These are phyloP conservation scores for Dichotomopilus funicola DNA, from an alignment of 2,329 filamentous ascomycete genomes.

Conservation along the genomic window DNA sequence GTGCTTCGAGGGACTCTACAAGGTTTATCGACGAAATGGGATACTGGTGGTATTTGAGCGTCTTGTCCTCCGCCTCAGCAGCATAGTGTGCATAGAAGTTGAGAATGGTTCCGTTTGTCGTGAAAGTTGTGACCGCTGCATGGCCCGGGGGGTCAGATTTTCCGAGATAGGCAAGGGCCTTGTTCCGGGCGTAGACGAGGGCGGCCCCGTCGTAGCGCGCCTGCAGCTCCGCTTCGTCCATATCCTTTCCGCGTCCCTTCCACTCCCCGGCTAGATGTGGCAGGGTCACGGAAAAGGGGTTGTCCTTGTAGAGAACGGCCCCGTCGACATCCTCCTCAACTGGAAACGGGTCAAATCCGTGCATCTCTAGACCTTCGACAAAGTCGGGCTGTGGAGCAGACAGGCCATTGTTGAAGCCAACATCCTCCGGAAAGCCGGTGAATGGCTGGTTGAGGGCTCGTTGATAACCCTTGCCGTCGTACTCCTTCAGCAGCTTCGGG, in stretches of 20 bases:
- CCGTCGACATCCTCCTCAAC: not conserved
- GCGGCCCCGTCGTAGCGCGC: slow-evolving; percentile 10
- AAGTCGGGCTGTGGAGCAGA: slow-evolving; percentile 8
- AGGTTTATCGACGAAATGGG: not conserved
- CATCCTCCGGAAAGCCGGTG: slow-evolving; percentile 3
- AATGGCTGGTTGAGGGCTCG: slow-evolving; percentile 5
- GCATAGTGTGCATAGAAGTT: slow-evolving; percentile 11
- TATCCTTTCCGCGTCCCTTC: slow-evolving; percentile 5
- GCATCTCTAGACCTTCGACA: slow-evolving; percentile 1
- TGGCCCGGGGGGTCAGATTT: slow-evolving; percentile 2
- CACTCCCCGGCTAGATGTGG: slow-evolving; percentile 11
- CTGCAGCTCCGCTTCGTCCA: slow-evolving; percentile 3
- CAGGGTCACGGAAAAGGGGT: slow-evolving; percentile 1
- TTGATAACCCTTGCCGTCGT: not conserved
- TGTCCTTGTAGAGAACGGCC: slow-evolving; percentile 4
- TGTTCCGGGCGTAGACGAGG: slow-evolving; percentile 5
- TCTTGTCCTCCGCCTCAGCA: not conserved
- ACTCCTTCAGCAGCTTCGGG: not conserved
- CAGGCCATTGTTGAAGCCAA: slow-evolving; percentile 13
- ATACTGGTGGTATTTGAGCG: slow-evolving; percentile 12
- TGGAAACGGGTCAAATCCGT: not conserved
- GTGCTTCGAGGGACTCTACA: not conserved
- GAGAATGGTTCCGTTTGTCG: slow-evolving; percentile 7
- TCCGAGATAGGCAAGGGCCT: slow-evolving; percentile 4
- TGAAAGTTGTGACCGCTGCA: slow-evolving; percentile 7